Conservation (phyloP, 2,329 filamentous ascomycete species). For the Pseudopyricularia cyperi region DNA sequence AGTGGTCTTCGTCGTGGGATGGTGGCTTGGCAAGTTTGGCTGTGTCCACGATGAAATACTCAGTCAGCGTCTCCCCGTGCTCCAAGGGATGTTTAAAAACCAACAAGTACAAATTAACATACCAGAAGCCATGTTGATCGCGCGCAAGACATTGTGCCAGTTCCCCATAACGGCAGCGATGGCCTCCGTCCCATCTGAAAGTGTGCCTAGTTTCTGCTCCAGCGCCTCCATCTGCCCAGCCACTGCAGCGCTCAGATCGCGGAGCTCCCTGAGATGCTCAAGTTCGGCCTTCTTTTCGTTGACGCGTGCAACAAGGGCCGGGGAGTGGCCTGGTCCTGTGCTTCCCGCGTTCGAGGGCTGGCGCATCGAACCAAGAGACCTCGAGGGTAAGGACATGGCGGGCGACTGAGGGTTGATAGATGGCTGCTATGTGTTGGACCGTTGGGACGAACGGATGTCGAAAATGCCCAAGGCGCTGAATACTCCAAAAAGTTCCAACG, state of each 20-base stretch:
- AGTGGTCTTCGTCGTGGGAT: slow-evolving; percentile 24
- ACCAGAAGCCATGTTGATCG: slow-evolving; percentile 81
- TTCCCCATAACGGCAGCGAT: slow-evolving; percentile 77
- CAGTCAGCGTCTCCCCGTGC: not conserved
- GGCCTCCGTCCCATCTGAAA: slow-evolving; percentile 74
- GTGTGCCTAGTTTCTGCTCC: slow-evolving; percentile 62
- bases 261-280: slow-evolving; percentile 63
- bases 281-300: slow-evolving; percentile 78
- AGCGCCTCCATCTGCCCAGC: slow-evolving; percentile 73
- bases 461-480: too few relatives aligned
- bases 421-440: not conserved
- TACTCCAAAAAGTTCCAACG: not conserved
- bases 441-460: not conserved
- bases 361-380: slow-evolving; percentile 47
- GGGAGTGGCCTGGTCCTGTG: slow-evolving; percentile 44
- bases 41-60: slow-evolving; percentile 17
- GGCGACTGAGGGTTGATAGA: not conserved
- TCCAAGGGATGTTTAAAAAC: not conserved
- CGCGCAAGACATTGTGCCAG: slow-evolving; percentile 76
- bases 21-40: slow-evolving; percentile 57
- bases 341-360: slow-evolving; percentile 38
- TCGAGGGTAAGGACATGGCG: slow-evolving; percentile 9
- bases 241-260: slow-evolving; percentile 65
- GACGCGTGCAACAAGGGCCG: slow-evolving; percentile 53
- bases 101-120: slow-evolving; percentile 19